phyloP scores from a whole-genome alignment of 176 grass and related monocot genomes.

The Cocos nucifera region DNA sequence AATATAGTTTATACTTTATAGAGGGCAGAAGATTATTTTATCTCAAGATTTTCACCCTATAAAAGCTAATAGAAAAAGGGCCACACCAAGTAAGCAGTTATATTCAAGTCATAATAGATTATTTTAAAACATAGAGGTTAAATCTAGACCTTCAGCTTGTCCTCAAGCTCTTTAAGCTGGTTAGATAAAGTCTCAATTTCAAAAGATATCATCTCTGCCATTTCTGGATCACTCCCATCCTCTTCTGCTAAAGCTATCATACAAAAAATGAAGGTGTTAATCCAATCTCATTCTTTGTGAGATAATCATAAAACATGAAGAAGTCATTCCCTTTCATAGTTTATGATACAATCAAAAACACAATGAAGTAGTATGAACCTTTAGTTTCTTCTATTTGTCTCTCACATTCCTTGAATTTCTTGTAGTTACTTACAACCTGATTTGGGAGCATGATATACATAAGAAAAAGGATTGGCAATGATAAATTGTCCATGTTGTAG shows the following conservation, averaged over 20 bases:
- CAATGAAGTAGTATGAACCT: slow-evolving; percentile 33
- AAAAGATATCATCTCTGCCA: slow-evolving; percentile 80
- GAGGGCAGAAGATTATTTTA: too few species aligned
- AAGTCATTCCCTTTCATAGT: too few species aligned
- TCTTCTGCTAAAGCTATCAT: slow-evolving; percentile 63
- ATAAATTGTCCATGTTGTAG: background rate
- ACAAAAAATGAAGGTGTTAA: background rate
- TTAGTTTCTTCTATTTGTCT: slow-evolving; percentile 75
- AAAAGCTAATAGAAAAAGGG: too few species aligned
- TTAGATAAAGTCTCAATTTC: slow-evolving; percentile 70
- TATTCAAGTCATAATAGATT: background rate
- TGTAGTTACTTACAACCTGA: slow-evolving; percentile 64
- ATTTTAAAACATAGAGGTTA: background rate
- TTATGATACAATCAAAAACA: slow-evolving; percentile 3
- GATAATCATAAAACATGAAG: too few species aligned
- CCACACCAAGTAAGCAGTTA: too few species aligned
- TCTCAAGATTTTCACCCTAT: too few species aligned
- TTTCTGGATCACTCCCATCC: slow-evolving; percentile 54
- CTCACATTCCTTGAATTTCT: slow-evolving; percentile 79
- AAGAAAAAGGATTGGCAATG: slow-evolving; percentile 2
- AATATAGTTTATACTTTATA: too few species aligned
- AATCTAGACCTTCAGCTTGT: slow-evolving; percentile 55
- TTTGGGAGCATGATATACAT: slow-evolving; percentile 10
- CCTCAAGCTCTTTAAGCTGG: slow-evolving; percentile 68
- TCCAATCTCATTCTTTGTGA: too few species aligned